phyloP scores from a whole-genome alignment of 2,329 filamentous ascomycete genomes.

The Trichoderma breve region DNA sequence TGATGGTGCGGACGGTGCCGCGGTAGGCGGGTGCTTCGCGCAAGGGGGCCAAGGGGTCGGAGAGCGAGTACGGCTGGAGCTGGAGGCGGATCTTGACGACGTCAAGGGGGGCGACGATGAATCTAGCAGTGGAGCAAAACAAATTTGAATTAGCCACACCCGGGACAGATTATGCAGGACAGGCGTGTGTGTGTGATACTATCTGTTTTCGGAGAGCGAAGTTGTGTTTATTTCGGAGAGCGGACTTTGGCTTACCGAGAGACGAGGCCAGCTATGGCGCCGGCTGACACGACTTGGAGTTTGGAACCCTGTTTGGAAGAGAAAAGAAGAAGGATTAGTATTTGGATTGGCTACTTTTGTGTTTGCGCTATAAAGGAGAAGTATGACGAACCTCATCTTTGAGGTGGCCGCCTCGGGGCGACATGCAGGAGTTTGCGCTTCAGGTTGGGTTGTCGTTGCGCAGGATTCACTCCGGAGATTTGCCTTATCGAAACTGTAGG shows the following conservation, averaged over 20 bases:
- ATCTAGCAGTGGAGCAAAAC: slow-evolving; percentile 51
- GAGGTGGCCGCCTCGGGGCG: slow-evolving; percentile 43
- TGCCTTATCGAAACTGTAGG: slow-evolving; percentile 20
- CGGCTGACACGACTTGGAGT: slow-evolving; percentile 55
- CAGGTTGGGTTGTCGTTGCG: not conserved
- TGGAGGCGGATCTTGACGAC: slow-evolving; percentile 98
- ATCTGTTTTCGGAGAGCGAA: not conserved
- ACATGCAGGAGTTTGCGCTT: slow-evolving; percentile 33
- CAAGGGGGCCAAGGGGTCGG: slow-evolving; percentile 66
- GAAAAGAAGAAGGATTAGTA: not conserved
- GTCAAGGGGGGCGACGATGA: slow-evolving; percentile 91
- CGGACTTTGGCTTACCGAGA: slow-evolving; percentile 66
- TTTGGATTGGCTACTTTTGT: not conserved
- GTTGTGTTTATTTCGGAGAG: not conserved
- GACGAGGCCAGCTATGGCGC: slow-evolving; percentile 73
- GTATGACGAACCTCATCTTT: slow-evolving; percentile 54
- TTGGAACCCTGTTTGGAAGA: slow-evolving; percentile 47
- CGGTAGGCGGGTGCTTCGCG: slow-evolving; percentile 59
- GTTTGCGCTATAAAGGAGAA: not conserved
- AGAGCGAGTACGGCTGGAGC: slow-evolving; percentile 81
- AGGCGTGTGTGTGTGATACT: not conserved
- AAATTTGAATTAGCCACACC: not conserved
- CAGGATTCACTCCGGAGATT: not conserved
- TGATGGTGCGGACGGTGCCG: slow-evolving; percentile 73
- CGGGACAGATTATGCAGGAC: not conserved